Evolutionary conservation across 129 eudicot species (phyloP).

Genomic region (Pseudognaphalium luteoalbum): DNA sequence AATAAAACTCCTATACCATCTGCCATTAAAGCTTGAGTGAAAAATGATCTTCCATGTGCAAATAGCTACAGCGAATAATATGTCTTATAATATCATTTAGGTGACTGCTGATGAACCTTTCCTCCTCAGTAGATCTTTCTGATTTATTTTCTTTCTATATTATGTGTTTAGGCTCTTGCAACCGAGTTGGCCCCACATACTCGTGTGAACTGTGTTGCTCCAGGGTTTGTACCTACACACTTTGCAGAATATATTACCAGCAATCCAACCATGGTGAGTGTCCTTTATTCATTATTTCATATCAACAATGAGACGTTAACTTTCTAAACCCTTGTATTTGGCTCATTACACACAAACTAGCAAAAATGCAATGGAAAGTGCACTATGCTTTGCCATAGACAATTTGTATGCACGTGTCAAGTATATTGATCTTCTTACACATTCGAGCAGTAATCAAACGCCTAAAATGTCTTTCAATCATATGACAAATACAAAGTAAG

Average conservation of each 20-base stretch:
- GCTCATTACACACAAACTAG: background rate
- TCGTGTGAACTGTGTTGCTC: conserved; percentile 93
- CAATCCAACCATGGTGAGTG: conserved; percentile 49
- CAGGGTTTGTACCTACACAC: conserved; percentile 90
- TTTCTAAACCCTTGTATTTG: background rate
- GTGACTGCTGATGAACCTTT: background rate
- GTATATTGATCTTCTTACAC: background rate
- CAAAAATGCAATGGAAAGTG: background rate
- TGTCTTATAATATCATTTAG: background rate
- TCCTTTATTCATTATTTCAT: background rate
- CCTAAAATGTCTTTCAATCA: background rate
- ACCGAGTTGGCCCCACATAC: conserved; percentile 84
- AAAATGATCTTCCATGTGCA: background rate
- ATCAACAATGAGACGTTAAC: background rate
- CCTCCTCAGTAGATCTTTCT: background rate
- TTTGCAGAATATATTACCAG: conserved; percentile 62
- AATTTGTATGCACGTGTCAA: too few species aligned
- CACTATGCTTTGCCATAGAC: background rate
- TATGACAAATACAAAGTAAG: background rate
- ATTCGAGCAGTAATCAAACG: background rate
- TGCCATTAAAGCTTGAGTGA: background rate
- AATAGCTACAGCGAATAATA: background rate
- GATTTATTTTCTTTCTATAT: background rate
- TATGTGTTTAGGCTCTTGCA: conserved; percentile 72
- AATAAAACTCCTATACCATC: background rate